A percentile compares a stretch with the other conserved stretches of the same genome.
Evolutionary conservation across 2,329 filamentous ascomycete genomes (phyloP).

Genomic region (Neofusicoccum umdonicola): DNA sequence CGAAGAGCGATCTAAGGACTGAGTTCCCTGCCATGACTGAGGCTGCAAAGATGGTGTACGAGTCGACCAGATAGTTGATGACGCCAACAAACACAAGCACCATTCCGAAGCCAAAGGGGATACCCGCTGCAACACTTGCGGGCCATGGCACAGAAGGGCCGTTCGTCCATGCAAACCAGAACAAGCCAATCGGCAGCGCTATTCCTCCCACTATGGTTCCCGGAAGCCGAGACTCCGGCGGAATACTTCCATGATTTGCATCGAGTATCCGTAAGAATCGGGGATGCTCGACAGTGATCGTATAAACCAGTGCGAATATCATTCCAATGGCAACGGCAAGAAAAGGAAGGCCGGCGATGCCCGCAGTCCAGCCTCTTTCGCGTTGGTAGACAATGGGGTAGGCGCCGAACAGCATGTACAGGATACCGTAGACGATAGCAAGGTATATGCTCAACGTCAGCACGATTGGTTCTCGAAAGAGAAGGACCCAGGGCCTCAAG

Average conservation of each 20-base stretch:
- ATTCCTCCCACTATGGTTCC: constrained; percentile 62
- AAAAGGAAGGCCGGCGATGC: constrained; percentile 51
- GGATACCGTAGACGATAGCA: constrained; percentile 55
- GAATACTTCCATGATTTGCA: constrained; percentile 54
- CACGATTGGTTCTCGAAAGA: constrained; percentile 69
- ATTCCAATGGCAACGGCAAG: constrained; percentile 68
- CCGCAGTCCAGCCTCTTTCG: constrained; percentile 35
- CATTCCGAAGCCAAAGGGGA: constrained; percentile 58
- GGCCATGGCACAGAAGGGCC: constrained; percentile 57
- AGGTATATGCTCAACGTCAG: constrained; percentile 64
- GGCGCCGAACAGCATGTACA: constrained; percentile 50
- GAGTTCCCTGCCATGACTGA: constrained; percentile 75
- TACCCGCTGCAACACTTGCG: constrained; percentile 50
- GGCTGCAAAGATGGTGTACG: constrained; percentile 71
- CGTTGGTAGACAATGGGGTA: constrained; percentile 62
- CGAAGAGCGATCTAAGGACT: constrained; percentile 73
- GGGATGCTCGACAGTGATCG: not conserved
- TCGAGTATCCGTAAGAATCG: constrained; percentile 34
- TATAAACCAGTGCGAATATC: constrained; percentile 56
- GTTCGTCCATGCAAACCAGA: constrained; percentile 42
- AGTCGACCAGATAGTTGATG: constrained; percentile 43
- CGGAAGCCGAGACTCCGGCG: constrained; percentile 65
- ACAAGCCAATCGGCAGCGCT: constrained; percentile 52
- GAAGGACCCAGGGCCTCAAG: constrained; percentile 44
- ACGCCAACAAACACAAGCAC: constrained; percentile 62